Conservation (phyloP, 2,329 filamentous ascomycete genomes). For the Trichoderma gracile region DNA sequence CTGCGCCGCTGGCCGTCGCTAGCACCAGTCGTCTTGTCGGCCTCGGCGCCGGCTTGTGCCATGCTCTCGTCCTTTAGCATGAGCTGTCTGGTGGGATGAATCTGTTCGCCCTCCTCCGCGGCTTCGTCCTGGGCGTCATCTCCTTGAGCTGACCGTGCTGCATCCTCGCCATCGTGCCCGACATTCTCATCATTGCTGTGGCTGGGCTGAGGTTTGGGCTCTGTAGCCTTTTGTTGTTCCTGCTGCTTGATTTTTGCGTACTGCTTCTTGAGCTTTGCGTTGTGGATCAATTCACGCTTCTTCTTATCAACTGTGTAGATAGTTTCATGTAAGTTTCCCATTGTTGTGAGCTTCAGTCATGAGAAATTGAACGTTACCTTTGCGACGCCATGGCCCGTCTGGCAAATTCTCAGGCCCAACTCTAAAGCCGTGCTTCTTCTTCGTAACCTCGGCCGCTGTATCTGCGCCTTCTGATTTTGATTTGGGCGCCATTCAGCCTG, state of each 20-base stretch:
- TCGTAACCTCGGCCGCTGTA: conserved; percentile 47
- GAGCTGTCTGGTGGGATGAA: conserved; percentile 44
- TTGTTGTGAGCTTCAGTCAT: neutral
- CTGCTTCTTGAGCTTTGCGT: conserved; percentile 88
- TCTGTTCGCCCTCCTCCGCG: conserved; percentile 32
- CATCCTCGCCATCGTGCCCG: conserved; percentile 25
- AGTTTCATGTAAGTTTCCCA: conserved; percentile 28
- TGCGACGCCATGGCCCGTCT: conserved; percentile 83
- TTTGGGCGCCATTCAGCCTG: conserved; percentile 38
- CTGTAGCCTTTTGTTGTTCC: conserved; percentile 40
- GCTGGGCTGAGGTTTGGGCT: conserved; percentile 29
- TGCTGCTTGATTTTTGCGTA: conserved; percentile 80
- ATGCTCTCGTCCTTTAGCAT: conserved; percentile 44
- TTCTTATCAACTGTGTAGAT: conserved; percentile 74
- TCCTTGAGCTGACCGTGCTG: conserved; percentile 19
- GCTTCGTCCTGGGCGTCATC: conserved; percentile 30
- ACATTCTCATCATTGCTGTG: conserved; percentile 1
- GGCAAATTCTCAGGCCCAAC: conserved; percentile 89
- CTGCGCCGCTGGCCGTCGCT: conserved; percentile 40
- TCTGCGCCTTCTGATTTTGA: conserved; percentile 35
- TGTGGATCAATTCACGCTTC: conserved; percentile 84
- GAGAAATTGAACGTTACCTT: conserved; percentile 48
- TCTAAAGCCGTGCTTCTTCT: conserved; percentile 70
- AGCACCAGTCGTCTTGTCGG: conserved; percentile 24
- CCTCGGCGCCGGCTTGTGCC: conserved; percentile 35